Evolutionary conservation across 1,139 yeast genomes (phyloP), one percentile per base, ranked within the genome.

Genomic region (Eremothecium cymbalariae): DNA sequence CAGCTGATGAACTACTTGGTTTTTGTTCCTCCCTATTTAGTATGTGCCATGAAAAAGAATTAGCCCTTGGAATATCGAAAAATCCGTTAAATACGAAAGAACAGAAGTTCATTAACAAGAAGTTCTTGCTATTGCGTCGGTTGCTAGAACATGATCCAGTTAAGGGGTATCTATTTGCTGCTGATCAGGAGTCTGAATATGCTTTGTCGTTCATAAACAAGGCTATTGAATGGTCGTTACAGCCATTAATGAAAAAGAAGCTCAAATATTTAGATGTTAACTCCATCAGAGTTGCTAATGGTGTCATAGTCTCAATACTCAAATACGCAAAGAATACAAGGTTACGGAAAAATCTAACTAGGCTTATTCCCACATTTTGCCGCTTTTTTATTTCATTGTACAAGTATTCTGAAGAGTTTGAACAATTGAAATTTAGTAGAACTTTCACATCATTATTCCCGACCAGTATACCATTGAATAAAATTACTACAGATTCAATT

Each of bases 401-500:
- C 57, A 70, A 70, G 47, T 67, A 63, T 48, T 69, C 79, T 29
- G 64, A 74, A 49, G 66, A 66, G 12, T 65, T 66, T 34, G 72
- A 68, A 4, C 62, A 64, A 34, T 74, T 74, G 57, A 70, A 68
- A 38, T 69, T 77, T 18, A 77, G 71, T 55, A 72, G 84, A 60
- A 67, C 74, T 0, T 80, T 74, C 49, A 75, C 84, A 0, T 64
- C 65, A 24, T 59, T 85, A 23, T 85, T 84, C 63, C 94, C 94
- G 4, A 67, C 68, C 13, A 60, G 62, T 11, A 73, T 70, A 50
- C 94, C 95, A 13, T 78, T 80, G 51, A 62, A 62, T 36, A 77
- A 76, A 28, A 54, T 68, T 28, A 76, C 90, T 1, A 70, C 82
- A 47, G 95, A 84, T 52, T 78, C 94, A 0, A 67, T 77, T 33